These are phyloP conservation scores for Peronosclerospora sorghi DNA, from an alignment of 352 stramenopile species.

Conservation along the genomic window DNA sequence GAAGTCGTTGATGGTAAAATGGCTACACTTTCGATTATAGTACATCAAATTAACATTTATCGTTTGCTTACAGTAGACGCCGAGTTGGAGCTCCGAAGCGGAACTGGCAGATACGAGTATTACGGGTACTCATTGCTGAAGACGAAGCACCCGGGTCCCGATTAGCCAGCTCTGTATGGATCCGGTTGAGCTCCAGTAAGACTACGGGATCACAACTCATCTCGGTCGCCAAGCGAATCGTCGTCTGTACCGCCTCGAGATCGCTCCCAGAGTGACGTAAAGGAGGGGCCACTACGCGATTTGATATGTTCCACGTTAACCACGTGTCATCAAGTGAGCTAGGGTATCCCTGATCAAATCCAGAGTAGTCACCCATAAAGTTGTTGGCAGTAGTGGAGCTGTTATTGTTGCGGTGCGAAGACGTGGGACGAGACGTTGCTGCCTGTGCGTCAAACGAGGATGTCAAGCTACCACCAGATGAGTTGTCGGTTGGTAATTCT, in stretches of 20 bases:
- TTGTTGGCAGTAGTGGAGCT: background rate
- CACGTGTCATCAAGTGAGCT: conserved; percentile 28
- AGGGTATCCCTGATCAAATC: conserved; percentile 20
- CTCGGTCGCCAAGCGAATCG: conserved; percentile 45
- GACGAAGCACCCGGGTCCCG: conserved; percentile 7
- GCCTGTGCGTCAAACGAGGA: conserved; percentile 8
- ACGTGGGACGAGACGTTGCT: background rate
- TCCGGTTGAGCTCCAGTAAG: conserved; percentile 43
- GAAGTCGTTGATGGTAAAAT: conserved; percentile 11
- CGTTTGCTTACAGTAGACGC: conserved; percentile 19
- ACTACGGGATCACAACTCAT: conserved; percentile 54
- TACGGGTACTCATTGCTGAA: conserved; percentile 8
- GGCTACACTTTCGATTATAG: conserved; percentile 10
- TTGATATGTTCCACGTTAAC: conserved; percentile 34
- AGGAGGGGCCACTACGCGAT: conserved; percentile 12
- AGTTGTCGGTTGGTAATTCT: background rate
- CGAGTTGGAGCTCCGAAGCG: conserved; percentile 29
- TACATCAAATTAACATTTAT: too few species aligned
- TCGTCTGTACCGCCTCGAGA: conserved; percentile 45
- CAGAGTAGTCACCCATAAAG: conserved; percentile 11
- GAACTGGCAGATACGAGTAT: conserved; percentile 43
- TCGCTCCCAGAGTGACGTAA: conserved; percentile 26
- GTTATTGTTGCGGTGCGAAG: conserved; percentile 7
- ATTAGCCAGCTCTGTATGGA: conserved; percentile 31
- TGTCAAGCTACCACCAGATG: conserved; percentile 2